These are phyloP conservation scores for Raddia distichophylla DNA, from an alignment of 176 grass and related monocot species.

Conservation along the genomic window DNA sequence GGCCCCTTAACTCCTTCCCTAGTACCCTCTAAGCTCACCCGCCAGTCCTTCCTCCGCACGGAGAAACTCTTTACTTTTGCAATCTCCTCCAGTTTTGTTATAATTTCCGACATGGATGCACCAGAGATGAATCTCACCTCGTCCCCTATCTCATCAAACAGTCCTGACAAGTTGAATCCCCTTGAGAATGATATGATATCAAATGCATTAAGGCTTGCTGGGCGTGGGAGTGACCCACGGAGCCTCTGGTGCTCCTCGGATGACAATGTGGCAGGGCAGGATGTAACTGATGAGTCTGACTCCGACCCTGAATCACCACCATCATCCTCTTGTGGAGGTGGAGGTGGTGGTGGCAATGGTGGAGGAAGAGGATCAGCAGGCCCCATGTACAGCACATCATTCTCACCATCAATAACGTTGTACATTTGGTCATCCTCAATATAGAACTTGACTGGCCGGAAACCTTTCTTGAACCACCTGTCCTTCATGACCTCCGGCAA, in stretches of 20 bases:
- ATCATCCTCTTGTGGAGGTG: constrained; percentile 37
- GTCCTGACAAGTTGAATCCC: constrained; percentile 87
- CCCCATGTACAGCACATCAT: constrained; percentile 10
- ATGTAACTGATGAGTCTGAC: constrained; percentile 77
- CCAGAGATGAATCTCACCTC: constrained; percentile 78
- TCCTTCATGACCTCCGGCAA: constrained; percentile 84
- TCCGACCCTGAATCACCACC: constrained; percentile 78
- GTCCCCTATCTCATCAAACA: constrained; percentile 87
- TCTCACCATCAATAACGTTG: constrained; percentile 55
- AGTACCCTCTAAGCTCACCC: constrained; percentile 88
- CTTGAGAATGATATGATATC: constrained; percentile 97
- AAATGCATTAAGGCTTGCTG: constrained; percentile 91
- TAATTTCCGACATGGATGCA: constrained; percentile 59
- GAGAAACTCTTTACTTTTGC: constrained; percentile 80
- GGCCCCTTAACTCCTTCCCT: constrained; percentile 94
- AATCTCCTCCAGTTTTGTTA: constrained; percentile 88
- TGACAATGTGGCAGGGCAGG: constrained; percentile 71
- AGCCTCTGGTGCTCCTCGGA: constrained; percentile 52
- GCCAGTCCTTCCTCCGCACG: constrained; percentile 79
- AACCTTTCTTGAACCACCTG: constrained; percentile 94
- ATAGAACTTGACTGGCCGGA: constrained; percentile 81
- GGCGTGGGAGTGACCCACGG: constrained; percentile 56
- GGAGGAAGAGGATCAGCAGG: constrained; percentile 31
- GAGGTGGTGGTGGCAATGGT: constrained; percentile 26
- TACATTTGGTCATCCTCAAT: constrained; percentile 82